Base-by-base conservation (phyloP, 75 land plant species). In the Azolla pinnata region DNA sequence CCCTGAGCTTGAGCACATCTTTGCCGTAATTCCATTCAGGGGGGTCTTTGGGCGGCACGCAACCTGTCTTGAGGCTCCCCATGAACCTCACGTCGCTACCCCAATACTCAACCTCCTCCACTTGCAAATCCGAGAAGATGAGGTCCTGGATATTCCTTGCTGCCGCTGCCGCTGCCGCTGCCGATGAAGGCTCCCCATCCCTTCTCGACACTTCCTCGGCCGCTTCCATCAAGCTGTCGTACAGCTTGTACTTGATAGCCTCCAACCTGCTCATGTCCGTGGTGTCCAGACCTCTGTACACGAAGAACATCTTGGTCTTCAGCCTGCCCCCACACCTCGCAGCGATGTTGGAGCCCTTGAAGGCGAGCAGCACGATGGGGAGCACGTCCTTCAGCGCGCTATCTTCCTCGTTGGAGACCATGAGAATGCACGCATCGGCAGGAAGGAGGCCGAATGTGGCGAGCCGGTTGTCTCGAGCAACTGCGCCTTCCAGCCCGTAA, bases 361-460 rank as follows among this genome's bases (percentile, higher is more conserved):
- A 62, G 23, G 65, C 65, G 7, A 62, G 28, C 60, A 62, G 2
- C 31, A 62, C 65, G 57, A 62, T 62, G 32, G 65, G 65, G 2
- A 62, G 48, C 17, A 62, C 57, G 1, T 62, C 65, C 33, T 62
- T 62, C 18, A 62, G 65, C 0, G 31, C 65, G 0, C 31, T 49
- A 20, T 49, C 65, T 0, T 49, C 58, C 28, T 49, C 60, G 28
- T 49, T 61, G 12, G 63, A 16, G 8, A 61, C 63, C 50, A 61
- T 44, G 2, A 61, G 35, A 14, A 61, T 44, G 1, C 63, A 61
- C 24, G 63, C 63, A 61, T 61, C 63, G 4, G 63, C 63, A 4
- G 63, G 63, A 10, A 61, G 55, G 35, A 61, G 14, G 2, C 44
- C 63, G 44, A 61, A 61, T 8, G 63, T 45, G 35, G 63, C 63